These are phyloP conservation scores for Euphorbia pulcherrima DNA, from an alignment of 345 rosid genomes.

Conservation along the genomic window DNA sequence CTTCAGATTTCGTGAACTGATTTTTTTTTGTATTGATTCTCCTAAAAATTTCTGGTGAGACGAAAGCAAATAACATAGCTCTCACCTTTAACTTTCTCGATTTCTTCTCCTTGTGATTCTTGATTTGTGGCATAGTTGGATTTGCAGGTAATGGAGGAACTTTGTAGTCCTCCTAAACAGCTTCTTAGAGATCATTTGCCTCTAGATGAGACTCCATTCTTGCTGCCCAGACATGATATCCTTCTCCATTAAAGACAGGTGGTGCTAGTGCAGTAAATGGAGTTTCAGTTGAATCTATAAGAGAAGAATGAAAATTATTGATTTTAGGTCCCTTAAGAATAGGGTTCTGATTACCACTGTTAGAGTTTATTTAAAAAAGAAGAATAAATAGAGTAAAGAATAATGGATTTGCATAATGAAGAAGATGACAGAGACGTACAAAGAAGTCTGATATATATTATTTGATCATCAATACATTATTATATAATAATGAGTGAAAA, in stretches of 20 bases:
- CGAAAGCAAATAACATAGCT: not conserved
- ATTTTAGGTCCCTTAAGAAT: too few relatives aligned
- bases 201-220: not conserved
- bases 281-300: too few relatives aligned
- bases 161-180: not conserved
- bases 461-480: too few relatives aligned
- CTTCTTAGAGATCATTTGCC: not conserved
- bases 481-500: too few relatives aligned
- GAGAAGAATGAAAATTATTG: too few relatives aligned
- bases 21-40: not conserved
- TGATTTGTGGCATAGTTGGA: not conserved
- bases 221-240: not conserved
- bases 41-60: not conserved
- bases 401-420: too few relatives aligned
- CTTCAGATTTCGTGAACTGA: not conserved
- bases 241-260: not conserved
- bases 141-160: not conserved
- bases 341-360: too few relatives aligned
- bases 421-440: too few relatives aligned
- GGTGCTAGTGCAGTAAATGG: too few relatives aligned
- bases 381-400: too few relatives aligned
- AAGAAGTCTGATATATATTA: too few relatives aligned
- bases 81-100: not conserved
- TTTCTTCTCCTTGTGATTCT: not conserved
- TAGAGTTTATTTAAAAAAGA: too few relatives aligned